These are phyloP conservation scores for Phycomyces nitens DNA, from an alignment of 192 early-diverging fungal genomes.

Conservation along the genomic window DNA sequence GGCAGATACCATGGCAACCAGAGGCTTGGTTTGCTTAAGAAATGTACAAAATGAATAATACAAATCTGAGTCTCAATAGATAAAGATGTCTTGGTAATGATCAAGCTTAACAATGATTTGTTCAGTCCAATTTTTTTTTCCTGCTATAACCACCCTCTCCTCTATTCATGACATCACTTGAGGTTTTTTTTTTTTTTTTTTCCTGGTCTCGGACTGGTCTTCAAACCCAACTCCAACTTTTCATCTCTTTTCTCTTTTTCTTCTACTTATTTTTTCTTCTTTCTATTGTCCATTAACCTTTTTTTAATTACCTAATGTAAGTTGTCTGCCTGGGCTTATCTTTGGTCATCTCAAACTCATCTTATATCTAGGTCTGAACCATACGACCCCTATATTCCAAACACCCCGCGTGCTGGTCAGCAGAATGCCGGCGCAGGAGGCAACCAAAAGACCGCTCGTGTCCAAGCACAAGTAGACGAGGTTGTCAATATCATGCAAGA, in stretches of 20 bases:
- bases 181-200: no score
- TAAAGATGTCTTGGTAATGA: no score
- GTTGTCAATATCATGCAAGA: constrained; percentile 92
- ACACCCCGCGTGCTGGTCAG: constrained; percentile 15
- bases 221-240: background rate
- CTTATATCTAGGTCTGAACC: constrained; percentile 30
- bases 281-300: background rate
- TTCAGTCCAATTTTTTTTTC: no score
- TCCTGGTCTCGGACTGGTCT: background rate
- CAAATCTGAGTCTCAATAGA: no score
- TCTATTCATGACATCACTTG: background rate
- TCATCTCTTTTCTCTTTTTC: background rate
- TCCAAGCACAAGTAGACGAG: constrained; percentile 84
- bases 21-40: no score
- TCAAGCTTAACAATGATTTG: no score
- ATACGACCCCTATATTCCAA: constrained; percentile 38
- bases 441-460: constrained; percentile 55
- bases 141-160: no score
- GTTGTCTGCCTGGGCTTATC: no score
- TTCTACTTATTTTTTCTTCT: background rate
- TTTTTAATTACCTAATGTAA: background rate
- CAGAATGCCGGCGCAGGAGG: constrained; percentile 9
- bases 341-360: no score
- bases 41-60: no score
- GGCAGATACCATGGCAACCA: no score